phyloP scores from a whole-genome alignment of 257 asterid genomes.

The Gardenia jasminoides region DNA sequence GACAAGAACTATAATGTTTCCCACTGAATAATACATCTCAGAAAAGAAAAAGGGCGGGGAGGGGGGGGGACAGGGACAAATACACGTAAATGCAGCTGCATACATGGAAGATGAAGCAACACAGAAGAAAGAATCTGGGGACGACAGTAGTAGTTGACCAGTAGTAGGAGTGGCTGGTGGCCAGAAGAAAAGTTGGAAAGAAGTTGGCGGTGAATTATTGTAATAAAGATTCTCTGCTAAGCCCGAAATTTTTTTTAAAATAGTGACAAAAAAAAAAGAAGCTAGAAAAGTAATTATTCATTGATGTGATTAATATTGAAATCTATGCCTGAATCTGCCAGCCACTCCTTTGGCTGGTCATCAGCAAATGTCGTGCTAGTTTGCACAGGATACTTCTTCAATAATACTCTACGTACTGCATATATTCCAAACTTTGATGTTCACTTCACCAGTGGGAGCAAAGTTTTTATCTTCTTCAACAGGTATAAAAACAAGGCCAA shows the following conservation, averaged over 20 bases:
- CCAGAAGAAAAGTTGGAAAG: neutral
- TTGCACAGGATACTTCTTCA: neutral
- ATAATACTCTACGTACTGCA: neutral
- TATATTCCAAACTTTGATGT: neutral
- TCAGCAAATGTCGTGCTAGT: neutral
- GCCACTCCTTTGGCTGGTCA: neutral
- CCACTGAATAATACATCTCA: conserved; percentile 4
- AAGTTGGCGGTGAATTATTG: conserved; percentile 6
- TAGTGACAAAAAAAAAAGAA: neutral
- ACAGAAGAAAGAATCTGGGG: conserved; percentile 16
- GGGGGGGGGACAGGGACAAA: neutral
- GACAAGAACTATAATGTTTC: conserved; percentile 4
- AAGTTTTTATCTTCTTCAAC: neutral
- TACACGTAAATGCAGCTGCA: neutral
- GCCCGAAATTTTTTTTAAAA: neutral
- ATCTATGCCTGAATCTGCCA: conserved; percentile 3
- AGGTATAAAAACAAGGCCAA: neutral
- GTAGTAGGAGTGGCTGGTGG: conserved; percentile 4
- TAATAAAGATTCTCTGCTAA: neutral
- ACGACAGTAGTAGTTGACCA: neutral
- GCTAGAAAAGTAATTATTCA: neutral
- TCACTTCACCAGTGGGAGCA: neutral
- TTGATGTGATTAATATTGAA: conserved; percentile 5
- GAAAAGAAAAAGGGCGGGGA: neutral
- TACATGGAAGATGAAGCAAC: neutral